Base-by-base conservation (phyloP, 2,329 filamentous ascomycete genomes). In the Rhytidhysteron rufulum region DNA sequence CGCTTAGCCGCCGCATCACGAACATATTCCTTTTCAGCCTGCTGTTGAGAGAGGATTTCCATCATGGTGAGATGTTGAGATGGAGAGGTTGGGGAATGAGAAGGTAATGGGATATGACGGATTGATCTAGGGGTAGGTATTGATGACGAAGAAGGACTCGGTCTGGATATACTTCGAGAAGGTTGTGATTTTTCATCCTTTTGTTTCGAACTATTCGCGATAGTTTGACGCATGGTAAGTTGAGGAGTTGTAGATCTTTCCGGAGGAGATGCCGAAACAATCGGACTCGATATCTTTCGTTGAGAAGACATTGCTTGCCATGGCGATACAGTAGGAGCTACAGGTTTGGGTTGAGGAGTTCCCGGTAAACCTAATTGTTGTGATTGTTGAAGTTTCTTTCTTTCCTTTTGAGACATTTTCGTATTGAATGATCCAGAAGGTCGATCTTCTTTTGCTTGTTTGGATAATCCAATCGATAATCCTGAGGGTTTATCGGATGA, bases 391-490 rank as follows among this genome's bases (percentile, higher is more conserved):
- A 55, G 45, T 32, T 51, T 86, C 68, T 95, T 97, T 17, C 89
- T 82, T 62, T 96, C 90, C 58, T 93, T 95, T 54, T 97, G 93
- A 0, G 90, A 95, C 50, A 95, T 67, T 60, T 87, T 95, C 0
- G 70, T 65, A 27, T 69, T 62, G 19, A 69, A 44, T 57, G 53
- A 56, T 54, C 54, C 64, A 39, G 50, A 55, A 29, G 53, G 50
- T 31, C 60, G 63, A 52, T 57, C 55, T 22, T 58, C 58, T 35
- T 48, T 66, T 43, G 69, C 65, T 37, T 72, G 66, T 18, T 63
- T 65, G 5, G 72, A 72, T 37, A 80, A 66, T 0, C 69, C 75
- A 22, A 77, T 51, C 1, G 75, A 76, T 16, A 80, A 51, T 39
- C 73, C 76, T 1, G 78, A 80, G 2, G 73, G 68, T 30, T 70